Percentiles rank a stretch among this genome's conserved stretches.
These are phyloP conservation scores for Sinapis alba DNA, from an alignment of 441 rosid genomes.

Conservation along the genomic window DNA sequence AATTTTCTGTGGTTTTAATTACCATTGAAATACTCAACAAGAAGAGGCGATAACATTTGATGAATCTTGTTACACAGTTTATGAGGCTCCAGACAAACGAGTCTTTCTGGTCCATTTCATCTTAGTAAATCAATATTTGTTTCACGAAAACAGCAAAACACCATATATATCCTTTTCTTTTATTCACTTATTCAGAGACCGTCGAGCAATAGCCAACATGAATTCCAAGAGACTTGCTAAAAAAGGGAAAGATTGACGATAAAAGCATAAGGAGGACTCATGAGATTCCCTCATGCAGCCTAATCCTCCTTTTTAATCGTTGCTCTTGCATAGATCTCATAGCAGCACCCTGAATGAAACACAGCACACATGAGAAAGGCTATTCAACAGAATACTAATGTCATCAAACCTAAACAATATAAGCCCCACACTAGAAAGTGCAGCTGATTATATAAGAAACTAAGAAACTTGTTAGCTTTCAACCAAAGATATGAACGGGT, in stretches of 20 bases:
- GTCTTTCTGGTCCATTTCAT: neutral
- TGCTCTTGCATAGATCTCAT: slow-evolving; percentile 80
- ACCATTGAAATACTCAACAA: neutral
- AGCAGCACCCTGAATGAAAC: slow-evolving; percentile 73
- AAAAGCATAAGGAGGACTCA: slow-evolving; percentile 36
- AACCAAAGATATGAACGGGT: neutral
- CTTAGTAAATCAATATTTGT: neutral
- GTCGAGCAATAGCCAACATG: slow-evolving; percentile 16
- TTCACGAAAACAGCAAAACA: slow-evolving; percentile 18
- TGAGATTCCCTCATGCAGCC: slow-evolving; percentile 41
- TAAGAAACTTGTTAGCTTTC: neutral
- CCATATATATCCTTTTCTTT: neutral
- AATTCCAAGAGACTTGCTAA: neutral
- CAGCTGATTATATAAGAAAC: too few species aligned
- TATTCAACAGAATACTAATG: neutral
- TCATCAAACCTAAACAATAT: neutral
- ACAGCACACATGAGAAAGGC: slow-evolving; percentile 12
- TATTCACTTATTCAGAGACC: slow-evolving; percentile 26
- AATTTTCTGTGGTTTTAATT: neutral
- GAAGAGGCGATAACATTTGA: slow-evolving; percentile 2
- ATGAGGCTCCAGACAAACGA: neutral
- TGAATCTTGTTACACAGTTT: neutral
- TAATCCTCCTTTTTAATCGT: slow-evolving; percentile 72
- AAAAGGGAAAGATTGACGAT: neutral
- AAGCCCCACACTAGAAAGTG: neutral